These are phyloP conservation scores for Dictyostelium citrinum DNA, from an alignment of 78 protist genomes.

Conservation along the genomic window DNA sequence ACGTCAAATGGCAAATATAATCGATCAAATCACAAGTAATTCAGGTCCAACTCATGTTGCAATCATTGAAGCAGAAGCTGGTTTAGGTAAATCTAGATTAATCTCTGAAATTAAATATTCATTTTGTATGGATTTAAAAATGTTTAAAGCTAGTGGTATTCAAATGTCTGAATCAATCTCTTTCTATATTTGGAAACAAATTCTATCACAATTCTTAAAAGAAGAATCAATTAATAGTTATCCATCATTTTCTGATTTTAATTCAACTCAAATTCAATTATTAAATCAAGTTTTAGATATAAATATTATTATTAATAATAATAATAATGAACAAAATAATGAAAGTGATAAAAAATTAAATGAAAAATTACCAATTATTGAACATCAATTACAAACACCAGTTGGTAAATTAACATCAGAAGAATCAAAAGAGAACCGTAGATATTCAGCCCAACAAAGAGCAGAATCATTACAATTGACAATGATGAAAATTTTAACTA, in stretches of 20 bases:
- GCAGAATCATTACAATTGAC: conserved; percentile 44
- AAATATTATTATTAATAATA: not conserved
- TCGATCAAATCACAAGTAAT: not conserved
- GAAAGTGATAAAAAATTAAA: too few species aligned
- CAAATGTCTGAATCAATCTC: conserved; percentile 58
- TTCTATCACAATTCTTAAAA: not conserved
- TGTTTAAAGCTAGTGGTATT: conserved; percentile 37
- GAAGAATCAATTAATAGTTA: conserved; percentile 2
- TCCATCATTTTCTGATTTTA: not conserved
- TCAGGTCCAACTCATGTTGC: not conserved
- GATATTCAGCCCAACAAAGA: conserved; percentile 56
- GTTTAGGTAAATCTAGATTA: conserved; percentile 69
- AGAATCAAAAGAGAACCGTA: not conserved
- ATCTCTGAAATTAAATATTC: conserved; percentile 46
- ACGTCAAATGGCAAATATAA: conserved; percentile 24
- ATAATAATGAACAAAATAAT: not conserved
- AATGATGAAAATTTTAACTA: conserved; percentile 38
- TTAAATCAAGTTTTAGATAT: conserved; percentile 37
- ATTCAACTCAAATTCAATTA: not conserved
- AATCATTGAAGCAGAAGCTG: conserved; percentile 66
- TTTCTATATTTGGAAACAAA: conserved; percentile 55
- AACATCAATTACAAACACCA: not conserved
- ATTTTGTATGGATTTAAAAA: conserved; percentile 12
- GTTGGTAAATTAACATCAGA: not conserved
- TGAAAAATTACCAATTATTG: not conserved